Evolutionary conservation across 2,329 filamentous ascomycete species (phyloP).

Genomic region (Tolypocladium inflatum): DNA sequence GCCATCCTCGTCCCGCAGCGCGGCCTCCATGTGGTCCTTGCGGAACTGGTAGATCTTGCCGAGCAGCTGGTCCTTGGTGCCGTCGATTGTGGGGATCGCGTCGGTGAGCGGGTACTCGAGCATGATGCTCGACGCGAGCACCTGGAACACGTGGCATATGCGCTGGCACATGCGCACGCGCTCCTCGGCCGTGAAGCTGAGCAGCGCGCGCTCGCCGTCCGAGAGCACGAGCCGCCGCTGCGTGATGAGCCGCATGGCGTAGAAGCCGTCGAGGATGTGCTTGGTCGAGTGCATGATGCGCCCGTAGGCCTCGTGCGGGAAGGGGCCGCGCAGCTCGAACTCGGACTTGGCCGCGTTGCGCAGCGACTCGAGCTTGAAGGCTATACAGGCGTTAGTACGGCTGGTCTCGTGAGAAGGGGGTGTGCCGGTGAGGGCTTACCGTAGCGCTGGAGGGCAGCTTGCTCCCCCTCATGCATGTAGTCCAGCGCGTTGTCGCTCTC

Average conservation of each 20-base stretch:
- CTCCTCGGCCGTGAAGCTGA: conserved; percentile 72
- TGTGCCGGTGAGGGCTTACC: conserved; percentile 17
- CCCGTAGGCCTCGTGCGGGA: conserved; percentile 64
- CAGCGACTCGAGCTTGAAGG: conserved; percentile 63
- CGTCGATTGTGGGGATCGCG: conserved; percentile 72
- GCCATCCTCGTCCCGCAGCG: conserved; percentile 7
- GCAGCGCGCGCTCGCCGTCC: conserved; percentile 69
- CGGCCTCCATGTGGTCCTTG: conserved; percentile 46
- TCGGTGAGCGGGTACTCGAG: conserved; percentile 90
- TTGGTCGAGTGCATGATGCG: conserved; percentile 72
- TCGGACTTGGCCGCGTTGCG: conserved; percentile 69
- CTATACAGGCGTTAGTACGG: conserved; percentile 15
- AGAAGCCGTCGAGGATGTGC: conserved; percentile 84
- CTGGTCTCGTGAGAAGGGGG: too few relatives aligned
- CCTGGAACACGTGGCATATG: conserved; percentile 79
- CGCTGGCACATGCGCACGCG: conserved; percentile 73
- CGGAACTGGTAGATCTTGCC: conserved; percentile 84
- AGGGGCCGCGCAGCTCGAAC: conserved; percentile 81
- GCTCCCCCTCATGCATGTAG: conserved; percentile 84
- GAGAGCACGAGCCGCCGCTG: conserved; percentile 68
- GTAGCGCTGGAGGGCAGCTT: conserved; percentile 78
- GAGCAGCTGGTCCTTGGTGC: conserved; percentile 71
- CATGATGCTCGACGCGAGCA: conserved; percentile 88
- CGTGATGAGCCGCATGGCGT: conserved; percentile 91
- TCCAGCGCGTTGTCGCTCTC: conserved; percentile 47